phyloP scores from a whole-genome alignment of 306 rosid species.

The Dalbergia cochinchinensis region DNA sequence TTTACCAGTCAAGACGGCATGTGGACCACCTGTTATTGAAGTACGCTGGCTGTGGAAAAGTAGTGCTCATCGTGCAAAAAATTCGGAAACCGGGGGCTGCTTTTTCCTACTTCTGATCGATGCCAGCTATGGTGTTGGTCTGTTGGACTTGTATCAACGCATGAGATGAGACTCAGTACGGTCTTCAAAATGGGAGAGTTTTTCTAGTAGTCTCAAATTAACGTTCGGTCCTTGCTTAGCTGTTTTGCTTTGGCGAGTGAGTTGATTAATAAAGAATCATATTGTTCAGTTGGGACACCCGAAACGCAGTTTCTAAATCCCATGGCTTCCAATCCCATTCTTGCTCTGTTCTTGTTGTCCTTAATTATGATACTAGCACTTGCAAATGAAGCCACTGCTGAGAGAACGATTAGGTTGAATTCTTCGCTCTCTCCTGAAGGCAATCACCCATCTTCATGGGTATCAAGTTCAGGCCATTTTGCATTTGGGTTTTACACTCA shows the following conservation, averaged over 20 bases:
- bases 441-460: slow-evolving; percentile 33
- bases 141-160: no score
- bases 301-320: background rate
- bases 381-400: background rate
- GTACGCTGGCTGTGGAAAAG: no score
- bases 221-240: no score
- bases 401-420: background rate
- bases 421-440: slow-evolving; percentile 26
- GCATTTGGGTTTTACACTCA: slow-evolving; percentile 52
- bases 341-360: background rate
- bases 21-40: no score
- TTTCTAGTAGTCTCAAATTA: no score
- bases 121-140: no score
- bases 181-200: no score
- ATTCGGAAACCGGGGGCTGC: no score
- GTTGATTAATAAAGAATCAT: background rate
- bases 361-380: background rate
- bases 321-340: slow-evolving; percentile 36
- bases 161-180: no score
- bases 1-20: no score
- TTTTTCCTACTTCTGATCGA: no score
- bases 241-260: background rate
- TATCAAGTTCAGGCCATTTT: slow-evolving; percentile 48
- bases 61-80: no score
- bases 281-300: background rate